Conservation (phyloP, 257 asterid species). For the Henckelia pumila region DNA sequence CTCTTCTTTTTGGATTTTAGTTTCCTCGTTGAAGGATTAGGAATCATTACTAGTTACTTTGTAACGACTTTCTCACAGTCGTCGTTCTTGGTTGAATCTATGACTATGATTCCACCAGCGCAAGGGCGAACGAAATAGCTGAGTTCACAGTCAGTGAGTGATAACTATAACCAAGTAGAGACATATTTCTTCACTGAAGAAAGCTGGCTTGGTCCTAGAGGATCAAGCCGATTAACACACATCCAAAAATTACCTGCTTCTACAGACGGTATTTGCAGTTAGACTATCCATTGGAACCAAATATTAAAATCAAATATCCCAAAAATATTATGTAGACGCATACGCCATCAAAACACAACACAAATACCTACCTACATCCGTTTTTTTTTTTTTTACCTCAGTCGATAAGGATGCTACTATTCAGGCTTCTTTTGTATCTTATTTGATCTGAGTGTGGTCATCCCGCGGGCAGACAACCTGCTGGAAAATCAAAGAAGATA, state of each 20-base stretch:
- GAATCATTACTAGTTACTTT: background rate
- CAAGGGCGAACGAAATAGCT: background rate
- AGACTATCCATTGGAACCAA: slow-evolving; percentile 17
- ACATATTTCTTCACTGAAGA: background rate
- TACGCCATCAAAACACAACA: slow-evolving; percentile 25
- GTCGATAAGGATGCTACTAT: slow-evolving; percentile 10
- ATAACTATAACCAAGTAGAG: background rate
- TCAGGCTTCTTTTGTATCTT: slow-evolving; percentile 12
- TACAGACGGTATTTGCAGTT: slow-evolving; percentile 6
- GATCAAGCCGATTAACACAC: background rate
- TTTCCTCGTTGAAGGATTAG: background rate
- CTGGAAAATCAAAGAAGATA: background rate
- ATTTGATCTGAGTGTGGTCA: slow-evolving; percentile 10
- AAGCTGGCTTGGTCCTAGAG: background rate
- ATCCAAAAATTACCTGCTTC: slow-evolving; percentile 14
- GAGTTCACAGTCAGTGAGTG: background rate
- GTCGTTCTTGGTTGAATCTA: background rate
- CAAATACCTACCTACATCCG: slow-evolving; percentile 14
- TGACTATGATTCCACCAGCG: background rate
- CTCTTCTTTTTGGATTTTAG: background rate
- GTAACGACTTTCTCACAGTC: background rate
- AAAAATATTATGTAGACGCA: slow-evolving; percentile 22
- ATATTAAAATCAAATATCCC: background rate
- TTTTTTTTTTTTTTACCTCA: slow-evolving; percentile 22
- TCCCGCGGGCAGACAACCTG: slow-evolving; percentile 9